These are phyloP conservation scores for Penstemon eatonii DNA, from an alignment of 257 asterid genomes.

Conservation along the genomic window DNA sequence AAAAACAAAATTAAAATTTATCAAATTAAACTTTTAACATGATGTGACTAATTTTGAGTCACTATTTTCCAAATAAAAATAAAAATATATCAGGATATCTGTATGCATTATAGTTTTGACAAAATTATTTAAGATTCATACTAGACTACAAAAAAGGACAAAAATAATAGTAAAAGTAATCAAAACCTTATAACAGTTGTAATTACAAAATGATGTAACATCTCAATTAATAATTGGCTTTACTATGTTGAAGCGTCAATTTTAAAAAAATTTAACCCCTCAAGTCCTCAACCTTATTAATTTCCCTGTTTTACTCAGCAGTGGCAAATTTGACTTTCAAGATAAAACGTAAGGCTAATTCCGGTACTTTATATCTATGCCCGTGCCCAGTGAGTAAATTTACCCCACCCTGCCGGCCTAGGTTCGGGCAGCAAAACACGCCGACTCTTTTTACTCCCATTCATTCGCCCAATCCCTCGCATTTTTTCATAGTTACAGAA, in stretches of 20 bases:
- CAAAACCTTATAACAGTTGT: too few species aligned
- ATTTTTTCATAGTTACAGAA: conserved; percentile 4
- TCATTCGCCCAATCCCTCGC: conserved; percentile 18
- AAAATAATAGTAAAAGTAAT: too few species aligned
- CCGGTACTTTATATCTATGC: conserved; percentile 22
- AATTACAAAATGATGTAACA: conserved; percentile 23
- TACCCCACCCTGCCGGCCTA: conserved; percentile 52
- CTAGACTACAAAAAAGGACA: too few species aligned
- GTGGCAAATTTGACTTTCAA: conserved; percentile 27
- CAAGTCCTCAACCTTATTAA: conserved; percentile 29
- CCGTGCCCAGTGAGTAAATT: conserved; percentile 35
- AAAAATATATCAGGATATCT: too few species aligned
- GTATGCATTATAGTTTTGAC: too few species aligned
- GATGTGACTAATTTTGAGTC: too few species aligned
- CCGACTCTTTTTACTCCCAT: conserved; percentile 39
- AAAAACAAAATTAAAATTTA: too few species aligned
- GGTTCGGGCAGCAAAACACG: conserved; percentile 44
- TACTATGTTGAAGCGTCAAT: conserved; percentile 37
- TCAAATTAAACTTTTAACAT: too few species aligned
- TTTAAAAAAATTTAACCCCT: conserved; percentile 33
- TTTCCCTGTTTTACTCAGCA: conserved; percentile 2
- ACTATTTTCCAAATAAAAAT: too few species aligned
- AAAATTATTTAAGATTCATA: too few species aligned
- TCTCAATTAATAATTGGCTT: conserved; percentile 30
- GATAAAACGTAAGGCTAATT: conserved; percentile 28